phyloP scores from a whole-genome alignment of 1,284 basidiomycete genomes.

The Austropuccinia psidii region DNA sequence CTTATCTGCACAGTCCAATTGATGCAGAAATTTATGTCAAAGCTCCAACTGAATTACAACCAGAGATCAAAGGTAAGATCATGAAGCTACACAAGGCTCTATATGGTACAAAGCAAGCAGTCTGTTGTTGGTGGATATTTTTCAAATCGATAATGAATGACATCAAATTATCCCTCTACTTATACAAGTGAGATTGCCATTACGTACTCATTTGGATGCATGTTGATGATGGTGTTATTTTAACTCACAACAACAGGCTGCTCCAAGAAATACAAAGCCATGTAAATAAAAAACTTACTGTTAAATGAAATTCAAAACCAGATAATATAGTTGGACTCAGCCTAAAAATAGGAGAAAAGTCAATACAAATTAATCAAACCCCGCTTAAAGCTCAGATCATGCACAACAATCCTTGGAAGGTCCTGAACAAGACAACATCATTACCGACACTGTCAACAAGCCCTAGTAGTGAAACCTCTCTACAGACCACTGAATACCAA shows the following conservation, averaged over 20 bases:
- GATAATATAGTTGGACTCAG: background rate
- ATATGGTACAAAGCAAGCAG: background rate
- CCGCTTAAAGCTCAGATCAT: background rate
- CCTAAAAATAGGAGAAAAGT: background rate
- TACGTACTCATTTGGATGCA: background rate
- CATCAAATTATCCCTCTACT: background rate
- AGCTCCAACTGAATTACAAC: background rate
- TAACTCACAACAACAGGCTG: too few species aligned
- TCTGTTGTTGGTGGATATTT: background rate
- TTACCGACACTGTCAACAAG: too few species aligned
- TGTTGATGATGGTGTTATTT: background rate
- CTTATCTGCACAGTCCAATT: slow-evolving; percentile 1
- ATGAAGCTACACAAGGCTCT: too few species aligned
- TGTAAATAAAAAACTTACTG: background rate
- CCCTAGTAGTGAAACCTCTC: too few species aligned
- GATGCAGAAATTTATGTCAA: too few species aligned
- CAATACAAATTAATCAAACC: background rate
- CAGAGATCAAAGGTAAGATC: background rate
- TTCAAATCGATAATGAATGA: background rate
- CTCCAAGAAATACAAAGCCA: background rate
- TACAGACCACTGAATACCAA: too few species aligned
- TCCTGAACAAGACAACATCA: too few species aligned
- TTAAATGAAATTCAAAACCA: background rate
- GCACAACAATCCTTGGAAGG: too few species aligned
- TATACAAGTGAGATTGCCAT: background rate